A percentile compares a stretch with the other conserved stretches of the same genome.
Conservation (phyloP, 148 eudicot genomes). For the Camellia japonica region DNA sequence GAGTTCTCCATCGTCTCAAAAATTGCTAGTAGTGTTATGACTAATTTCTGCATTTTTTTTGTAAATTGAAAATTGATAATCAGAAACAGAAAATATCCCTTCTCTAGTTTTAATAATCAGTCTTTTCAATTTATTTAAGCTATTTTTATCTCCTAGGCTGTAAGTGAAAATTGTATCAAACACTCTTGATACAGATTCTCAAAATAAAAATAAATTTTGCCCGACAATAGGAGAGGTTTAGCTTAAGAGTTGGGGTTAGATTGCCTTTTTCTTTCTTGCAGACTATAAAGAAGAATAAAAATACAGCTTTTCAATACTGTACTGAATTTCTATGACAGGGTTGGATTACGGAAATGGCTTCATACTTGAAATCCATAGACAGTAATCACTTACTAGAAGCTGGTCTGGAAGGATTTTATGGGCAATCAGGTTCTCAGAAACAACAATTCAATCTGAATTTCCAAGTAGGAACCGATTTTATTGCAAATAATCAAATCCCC, state of each 20-base stretch:
- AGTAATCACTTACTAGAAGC: constrained; percentile 50
- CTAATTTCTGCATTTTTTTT: too few relatives aligned
- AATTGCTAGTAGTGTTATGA: too few relatives aligned
- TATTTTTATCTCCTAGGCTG: too few relatives aligned
- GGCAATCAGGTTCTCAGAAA: constrained; percentile 36
- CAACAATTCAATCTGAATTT: constrained; percentile 33
- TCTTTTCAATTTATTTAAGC: too few relatives aligned
- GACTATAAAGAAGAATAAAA: neutral
- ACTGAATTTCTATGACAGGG: constrained; percentile 22
- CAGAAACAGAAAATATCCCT: too few relatives aligned
- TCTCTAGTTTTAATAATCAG: too few relatives aligned
- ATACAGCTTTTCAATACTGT: neutral
- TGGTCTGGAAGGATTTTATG: constrained; percentile 76
- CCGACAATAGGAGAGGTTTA: neutral
- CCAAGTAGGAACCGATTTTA: constrained; percentile 61
- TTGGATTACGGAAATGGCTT: constrained; percentile 67
- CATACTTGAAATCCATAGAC: constrained; percentile 67
- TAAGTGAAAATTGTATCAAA: too few relatives aligned
- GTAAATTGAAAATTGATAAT: too few relatives aligned
- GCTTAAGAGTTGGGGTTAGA: neutral
- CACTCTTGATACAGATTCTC: too few relatives aligned
- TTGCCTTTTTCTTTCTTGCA: neutral
- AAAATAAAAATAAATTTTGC: too few relatives aligned
- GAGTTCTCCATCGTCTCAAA: too few relatives aligned
- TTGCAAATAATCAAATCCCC: constrained; percentile 50